Percentiles rank a stretch among this genome's conserved stretches.
Evolutionary conservation across 2,329 filamentous ascomycete species (phyloP).

Genomic region (Pseudovirgaria hyperparasitica): DNA sequence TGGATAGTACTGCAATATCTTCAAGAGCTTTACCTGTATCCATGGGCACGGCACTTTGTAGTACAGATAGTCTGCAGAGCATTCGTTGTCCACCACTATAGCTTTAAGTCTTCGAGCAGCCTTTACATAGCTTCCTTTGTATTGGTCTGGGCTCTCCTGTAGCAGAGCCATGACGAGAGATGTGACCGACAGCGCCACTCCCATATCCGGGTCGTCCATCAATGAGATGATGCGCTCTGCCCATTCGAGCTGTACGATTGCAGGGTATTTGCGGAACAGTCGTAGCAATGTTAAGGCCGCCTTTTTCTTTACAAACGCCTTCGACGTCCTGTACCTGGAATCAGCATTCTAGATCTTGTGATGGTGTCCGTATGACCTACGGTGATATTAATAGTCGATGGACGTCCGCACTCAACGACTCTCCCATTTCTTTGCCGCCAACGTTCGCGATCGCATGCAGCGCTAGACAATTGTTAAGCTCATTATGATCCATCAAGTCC

Average conservation of each 20-base stretch:
- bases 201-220: constrained; percentile 92
- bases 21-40: constrained; percentile 90
- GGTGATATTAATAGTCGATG: constrained; percentile 90
- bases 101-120: constrained; percentile 81
- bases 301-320: constrained; percentile 99
- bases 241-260: constrained; percentile 93
- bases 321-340: constrained; percentile 52
- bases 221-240: constrained; percentile 95
- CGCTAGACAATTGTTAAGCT: constrained; percentile 93
- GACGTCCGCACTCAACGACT: constrained; percentile 82
- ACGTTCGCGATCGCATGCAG: constrained; percentile 97
- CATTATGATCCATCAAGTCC: constrained; percentile 86
- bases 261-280: constrained; percentile 85
- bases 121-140: constrained; percentile 89
- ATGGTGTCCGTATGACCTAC: constrained; percentile 39
- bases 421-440: constrained; percentile 91
- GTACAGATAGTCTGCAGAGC: constrained; percentile 84
- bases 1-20: constrained; percentile 88
- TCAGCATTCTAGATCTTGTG: constrained; percentile 10
- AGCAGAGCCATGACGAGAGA: constrained; percentile 89
- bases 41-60: constrained; percentile 99
- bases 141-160: constrained; percentile 88
- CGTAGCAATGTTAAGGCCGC: constrained; percentile 85
- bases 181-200: constrained; percentile 87
- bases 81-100: constrained; percentile 82